Conservation (phyloP, 1,284 basidiomycete species). For the Ganoderma lucidum region DNA sequence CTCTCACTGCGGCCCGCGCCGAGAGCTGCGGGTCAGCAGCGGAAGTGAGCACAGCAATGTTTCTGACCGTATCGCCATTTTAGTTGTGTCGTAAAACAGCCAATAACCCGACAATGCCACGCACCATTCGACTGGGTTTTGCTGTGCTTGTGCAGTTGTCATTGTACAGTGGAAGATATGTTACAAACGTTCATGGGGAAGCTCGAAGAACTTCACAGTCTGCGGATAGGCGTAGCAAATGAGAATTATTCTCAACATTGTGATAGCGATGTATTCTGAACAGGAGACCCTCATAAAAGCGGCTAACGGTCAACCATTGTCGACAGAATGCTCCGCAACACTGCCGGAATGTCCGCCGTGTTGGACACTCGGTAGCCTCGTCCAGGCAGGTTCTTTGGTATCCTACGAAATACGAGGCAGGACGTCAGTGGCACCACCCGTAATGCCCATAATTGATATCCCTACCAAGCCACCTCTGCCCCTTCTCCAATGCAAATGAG, state of each 20-base stretch:
- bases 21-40: background rate
- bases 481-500: conserved; percentile 76
- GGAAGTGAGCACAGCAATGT: background rate
- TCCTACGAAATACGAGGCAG: conserved; percentile 47
- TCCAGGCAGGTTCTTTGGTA: conserved; percentile 58
- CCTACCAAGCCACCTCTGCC: conserved; percentile 66
- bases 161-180: background rate
- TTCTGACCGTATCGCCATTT: background rate
- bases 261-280: background rate
- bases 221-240: background rate
- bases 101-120: background rate
- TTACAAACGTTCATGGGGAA: background rate
- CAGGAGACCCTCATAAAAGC: background rate
- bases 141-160: background rate
- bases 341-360: conserved; percentile 50
- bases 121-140: background rate
- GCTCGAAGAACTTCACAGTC: background rate
- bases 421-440: no score
- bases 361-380: conserved; percentile 47
- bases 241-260: background rate
- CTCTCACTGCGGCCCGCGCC: conserved; percentile 5
- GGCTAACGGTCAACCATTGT: conserved; percentile 46
- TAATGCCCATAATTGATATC: background rate
- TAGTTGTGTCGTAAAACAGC: background rate
- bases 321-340: conserved; percentile 48